These are phyloP conservation scores for Ceriops decandra DNA, from an alignment of 345 rosid genomes.

Conservation along the genomic window DNA sequence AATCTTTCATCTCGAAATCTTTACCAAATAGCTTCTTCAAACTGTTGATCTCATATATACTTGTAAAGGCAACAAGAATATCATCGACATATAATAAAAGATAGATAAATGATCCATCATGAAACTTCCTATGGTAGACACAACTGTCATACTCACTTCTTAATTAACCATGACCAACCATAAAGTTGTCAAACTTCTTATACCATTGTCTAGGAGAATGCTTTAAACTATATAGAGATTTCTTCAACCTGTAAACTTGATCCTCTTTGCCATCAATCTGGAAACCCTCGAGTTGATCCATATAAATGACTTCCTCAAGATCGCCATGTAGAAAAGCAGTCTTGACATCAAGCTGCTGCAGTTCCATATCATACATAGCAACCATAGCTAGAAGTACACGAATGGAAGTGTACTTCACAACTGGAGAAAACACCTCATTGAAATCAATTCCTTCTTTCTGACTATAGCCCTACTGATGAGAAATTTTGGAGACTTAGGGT, in stretches of 20 bases:
- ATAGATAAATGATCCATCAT: not conserved
- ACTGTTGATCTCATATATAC: not conserved
- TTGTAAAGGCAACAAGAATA: not conserved
- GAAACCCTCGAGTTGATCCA: not conserved
- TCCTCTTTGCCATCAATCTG: not conserved
- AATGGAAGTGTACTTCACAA: not conserved
- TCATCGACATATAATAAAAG: not conserved
- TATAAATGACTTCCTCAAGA: not conserved
- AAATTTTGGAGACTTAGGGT: not conserved
- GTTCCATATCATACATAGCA: not conserved
- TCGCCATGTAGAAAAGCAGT: not conserved
- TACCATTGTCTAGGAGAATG: not conserved
- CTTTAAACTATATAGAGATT: not conserved
- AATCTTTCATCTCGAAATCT: not conserved
- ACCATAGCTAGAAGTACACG: not conserved
- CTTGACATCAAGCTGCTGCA: not conserved
- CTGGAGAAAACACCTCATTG: not conserved
- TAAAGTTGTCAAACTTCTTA: not conserved
- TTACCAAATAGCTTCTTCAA: not conserved
- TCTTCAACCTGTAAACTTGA: not conserved
- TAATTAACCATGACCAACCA: not conserved
- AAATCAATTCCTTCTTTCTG: not conserved
- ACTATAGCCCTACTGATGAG: not conserved
- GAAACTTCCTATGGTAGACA: not conserved
- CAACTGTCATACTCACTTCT: not conserved